These are phyloP conservation scores for Pythium guiyangense DNA, from an alignment of 352 stramenopile genomes.

Conservation along the genomic window DNA sequence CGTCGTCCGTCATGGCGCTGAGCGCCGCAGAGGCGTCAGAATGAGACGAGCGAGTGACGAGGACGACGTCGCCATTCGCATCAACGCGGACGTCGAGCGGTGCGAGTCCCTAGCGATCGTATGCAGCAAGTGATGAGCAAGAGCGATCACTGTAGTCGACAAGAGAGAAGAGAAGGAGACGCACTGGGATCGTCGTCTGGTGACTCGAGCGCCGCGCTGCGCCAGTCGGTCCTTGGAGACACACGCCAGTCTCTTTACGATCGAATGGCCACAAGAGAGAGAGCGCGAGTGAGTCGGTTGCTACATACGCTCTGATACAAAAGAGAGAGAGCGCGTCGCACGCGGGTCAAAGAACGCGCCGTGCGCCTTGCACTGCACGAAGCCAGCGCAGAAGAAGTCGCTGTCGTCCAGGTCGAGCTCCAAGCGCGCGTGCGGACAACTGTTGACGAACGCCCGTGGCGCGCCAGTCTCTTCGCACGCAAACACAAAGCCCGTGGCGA, in stretches of 20 bases:
- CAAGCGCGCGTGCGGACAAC: constrained; percentile 61
- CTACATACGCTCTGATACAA: too few relatives aligned
- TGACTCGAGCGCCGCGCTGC: constrained; percentile 13
- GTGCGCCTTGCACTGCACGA: constrained; percentile 80
- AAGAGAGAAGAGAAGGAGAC: constrained; percentile 9
- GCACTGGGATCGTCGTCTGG: constrained; percentile 29
- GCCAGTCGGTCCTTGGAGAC: constrained; percentile 45
- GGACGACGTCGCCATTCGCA: constrained; percentile 31
- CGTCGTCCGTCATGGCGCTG: too few relatives aligned
- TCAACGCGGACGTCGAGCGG: constrained; percentile 36
- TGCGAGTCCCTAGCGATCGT: constrained; percentile 32
- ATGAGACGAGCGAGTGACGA: constrained; percentile 18
- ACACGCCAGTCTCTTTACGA: constrained; percentile 53
- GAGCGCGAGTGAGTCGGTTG: too few relatives aligned
- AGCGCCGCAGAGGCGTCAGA: too few relatives aligned
- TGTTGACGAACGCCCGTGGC: constrained; percentile 59
- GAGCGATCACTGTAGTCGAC: neutral
- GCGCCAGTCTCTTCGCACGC: constrained; percentile 32
- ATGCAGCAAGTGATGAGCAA: too few relatives aligned
- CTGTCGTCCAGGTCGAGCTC: constrained; percentile 78
- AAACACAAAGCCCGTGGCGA: constrained; percentile 64
- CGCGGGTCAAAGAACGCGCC: constrained; percentile 75
- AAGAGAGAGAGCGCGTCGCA: too few relatives aligned
- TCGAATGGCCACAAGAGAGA: too few relatives aligned
- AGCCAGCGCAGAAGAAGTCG: constrained; percentile 77